Conservation (phyloP, 257 asterid species). For the Fraxinus anomala region DNA sequence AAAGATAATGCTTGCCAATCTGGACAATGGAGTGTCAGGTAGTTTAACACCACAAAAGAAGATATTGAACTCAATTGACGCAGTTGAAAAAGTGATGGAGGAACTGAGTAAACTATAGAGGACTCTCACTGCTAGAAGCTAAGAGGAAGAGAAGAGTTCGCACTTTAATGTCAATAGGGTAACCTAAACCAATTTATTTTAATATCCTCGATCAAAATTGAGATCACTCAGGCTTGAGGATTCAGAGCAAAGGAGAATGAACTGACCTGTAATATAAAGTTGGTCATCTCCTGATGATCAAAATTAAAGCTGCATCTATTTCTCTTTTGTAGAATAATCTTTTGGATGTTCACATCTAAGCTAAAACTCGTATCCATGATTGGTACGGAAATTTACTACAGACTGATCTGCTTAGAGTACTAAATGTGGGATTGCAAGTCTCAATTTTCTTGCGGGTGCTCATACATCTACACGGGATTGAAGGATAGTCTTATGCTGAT, state of each 20-base stretch:
- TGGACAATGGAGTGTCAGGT: conserved; percentile 34
- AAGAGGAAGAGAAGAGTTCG: conserved; percentile 62
- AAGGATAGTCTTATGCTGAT: neutral
- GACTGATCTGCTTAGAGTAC: neutral
- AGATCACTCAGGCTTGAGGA: conserved; percentile 19
- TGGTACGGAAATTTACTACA: neutral
- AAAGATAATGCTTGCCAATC: conserved; percentile 62
- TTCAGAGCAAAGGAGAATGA: conserved; percentile 16
- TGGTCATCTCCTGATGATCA: conserved; percentile 53
- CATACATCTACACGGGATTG: neutral
- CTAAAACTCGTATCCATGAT: neutral
- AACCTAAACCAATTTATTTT: neutral
- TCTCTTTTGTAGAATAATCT: neutral
- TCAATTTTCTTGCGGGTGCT: neutral
- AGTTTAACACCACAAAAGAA: conserved; percentile 65
- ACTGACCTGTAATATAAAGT: conserved; percentile 13
- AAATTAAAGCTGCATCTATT: neutral
- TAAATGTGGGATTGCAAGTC: neutral
- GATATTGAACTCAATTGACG: conserved; percentile 60
- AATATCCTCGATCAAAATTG: conserved; percentile 54
- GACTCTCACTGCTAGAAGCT: conserved; percentile 67
- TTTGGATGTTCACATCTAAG: neutral
- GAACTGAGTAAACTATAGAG: conserved; percentile 69
- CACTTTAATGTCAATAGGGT: conserved; percentile 72
- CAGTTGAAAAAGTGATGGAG: conserved; percentile 70